These are phyloP conservation scores for Eutypella sp. DNA, from an alignment of 2,329 filamentous ascomycete genomes.

Conservation along the genomic window DNA sequence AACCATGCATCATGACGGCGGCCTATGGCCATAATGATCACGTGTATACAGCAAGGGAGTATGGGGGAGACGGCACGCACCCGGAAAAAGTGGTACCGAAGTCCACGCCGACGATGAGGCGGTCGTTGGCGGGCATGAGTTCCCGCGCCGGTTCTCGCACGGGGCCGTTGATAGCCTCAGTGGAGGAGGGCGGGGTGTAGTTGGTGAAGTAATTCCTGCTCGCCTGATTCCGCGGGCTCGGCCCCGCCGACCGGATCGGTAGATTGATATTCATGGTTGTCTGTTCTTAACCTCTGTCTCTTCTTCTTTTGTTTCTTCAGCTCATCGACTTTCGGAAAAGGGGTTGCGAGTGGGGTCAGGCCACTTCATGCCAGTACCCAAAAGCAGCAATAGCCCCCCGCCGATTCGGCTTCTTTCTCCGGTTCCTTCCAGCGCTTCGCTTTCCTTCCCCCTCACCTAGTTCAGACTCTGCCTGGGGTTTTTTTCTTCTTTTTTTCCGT, in stretches of 20 bases:
- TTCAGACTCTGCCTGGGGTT: no score
- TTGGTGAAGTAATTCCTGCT: constrained; percentile 53
- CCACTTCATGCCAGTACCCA: no score
- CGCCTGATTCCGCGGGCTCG: constrained; percentile 47
- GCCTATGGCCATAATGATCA: no score
- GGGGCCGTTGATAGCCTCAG: constrained; percentile 59
- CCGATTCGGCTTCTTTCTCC: no score
- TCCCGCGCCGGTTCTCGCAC: constrained; percentile 52
- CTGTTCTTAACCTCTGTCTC: not conserved
- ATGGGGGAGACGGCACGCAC: constrained; percentile 37
- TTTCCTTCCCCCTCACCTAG: no score
- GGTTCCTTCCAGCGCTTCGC: no score
- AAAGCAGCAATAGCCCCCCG: no score
- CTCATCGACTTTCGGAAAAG: no score
- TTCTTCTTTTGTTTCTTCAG: not conserved
- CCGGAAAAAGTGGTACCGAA: constrained; percentile 83
- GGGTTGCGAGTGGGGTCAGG: no score
- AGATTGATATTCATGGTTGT: constrained; percentile 45
- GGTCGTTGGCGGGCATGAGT: constrained; percentile 49
- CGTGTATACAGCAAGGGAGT: not conserved
- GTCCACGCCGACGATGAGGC: constrained; percentile 72
- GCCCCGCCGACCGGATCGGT: constrained; percentile 44
- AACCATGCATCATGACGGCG: no score
- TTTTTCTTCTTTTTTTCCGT: no score
- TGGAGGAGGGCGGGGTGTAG: constrained; percentile 50